These are phyloP conservation scores for Aspergillus quadrilineatus DNA, from an alignment of 2,329 filamentous ascomycete genomes.

Conservation along the genomic window DNA sequence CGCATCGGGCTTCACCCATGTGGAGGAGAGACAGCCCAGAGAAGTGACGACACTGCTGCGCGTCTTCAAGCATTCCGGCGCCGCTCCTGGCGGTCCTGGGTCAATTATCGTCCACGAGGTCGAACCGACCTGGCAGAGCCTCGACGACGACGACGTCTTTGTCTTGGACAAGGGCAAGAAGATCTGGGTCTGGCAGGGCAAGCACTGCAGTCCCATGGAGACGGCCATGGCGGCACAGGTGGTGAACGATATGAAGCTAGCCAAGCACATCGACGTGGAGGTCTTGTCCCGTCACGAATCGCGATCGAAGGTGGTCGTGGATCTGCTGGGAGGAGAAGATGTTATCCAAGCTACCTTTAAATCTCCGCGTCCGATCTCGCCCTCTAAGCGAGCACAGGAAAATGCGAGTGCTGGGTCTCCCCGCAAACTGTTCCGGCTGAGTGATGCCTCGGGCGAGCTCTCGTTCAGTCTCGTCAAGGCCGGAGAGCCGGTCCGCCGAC, in stretches of 20 bases:
- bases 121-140: slow-evolving; percentile 58
- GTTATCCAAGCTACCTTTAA: slow-evolving; percentile 43
- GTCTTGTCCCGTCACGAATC: slow-evolving; percentile 61
- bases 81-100: slow-evolving; percentile 29
- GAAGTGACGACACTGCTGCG: slow-evolving; percentile 57
- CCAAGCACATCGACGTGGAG: slow-evolving; percentile 64
- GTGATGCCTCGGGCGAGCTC: slow-evolving; percentile 59
- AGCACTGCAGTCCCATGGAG: slow-evolving; percentile 65
- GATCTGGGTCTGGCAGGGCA: slow-evolving; percentile 70
- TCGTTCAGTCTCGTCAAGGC: slow-evolving; percentile 61
- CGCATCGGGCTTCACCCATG: slow-evolving; percentile 62
- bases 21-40: slow-evolving; percentile 49
- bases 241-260: slow-evolving; percentile 57
- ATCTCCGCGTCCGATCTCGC: slow-evolving; percentile 36
- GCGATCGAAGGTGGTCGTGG: slow-evolving; percentile 52
- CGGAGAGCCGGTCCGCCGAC: slow-evolving; percentile 44
- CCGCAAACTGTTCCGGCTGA: slow-evolving; percentile 59
- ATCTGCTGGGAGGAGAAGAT: slow-evolving; percentile 54
- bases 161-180: slow-evolving; percentile 62
- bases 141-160: slow-evolving; percentile 68
- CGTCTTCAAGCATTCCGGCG: slow-evolving; percentile 60
- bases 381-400: slow-evolving; percentile 7
- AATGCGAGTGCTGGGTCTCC: slow-evolving; percentile 19
- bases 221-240: slow-evolving; percentile 68
- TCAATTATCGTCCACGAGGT: slow-evolving; percentile 62